Base-by-base conservation (phyloP, 257 asterid species). In the Solanum piurae region DNA sequence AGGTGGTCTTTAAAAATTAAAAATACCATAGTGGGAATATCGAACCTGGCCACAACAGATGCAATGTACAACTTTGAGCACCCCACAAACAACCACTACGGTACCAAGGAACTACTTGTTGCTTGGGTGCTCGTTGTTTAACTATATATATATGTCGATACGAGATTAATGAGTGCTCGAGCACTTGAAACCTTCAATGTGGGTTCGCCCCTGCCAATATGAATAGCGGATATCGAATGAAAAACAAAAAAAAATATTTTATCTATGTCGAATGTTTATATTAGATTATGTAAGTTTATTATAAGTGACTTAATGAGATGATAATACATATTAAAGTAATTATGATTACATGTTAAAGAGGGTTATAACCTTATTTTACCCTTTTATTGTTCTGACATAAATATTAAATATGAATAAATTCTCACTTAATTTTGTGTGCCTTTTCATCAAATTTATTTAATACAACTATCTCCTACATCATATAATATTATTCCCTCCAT, bases 191-290 rank as follows among this genome's bases (percentile, higher is more conserved):
- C 60, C 23, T 49, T 49, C 3, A 49, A 49, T 5, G 23, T 49
- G 60, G 3, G 0, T 16, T 18, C 3, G 0, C 3, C 3, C 7
- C 1, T 5, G 8, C 1, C 1, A 49, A 49, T 0, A 49, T 49
- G 9, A 49, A 5, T 14, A 49, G 3, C 60, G 1, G 1, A 49
- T 49, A 49, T 49, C 8, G 0, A 14, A 49, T 49, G 8, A 49
- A 49, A 49, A 49, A 49, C 3, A 16, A 14, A 49, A 49, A 12
- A 2, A 52, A 2, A 52, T 52, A 52, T 52, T 6, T 52, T 52
- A 52, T 12, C 0, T 44, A 18, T 46, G 16, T 44, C 16, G 16
- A 49, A 16, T 49, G 4, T 25, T 25, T 64, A 64, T 64, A 66
- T 12, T 27, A 27, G 9, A 66, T 27, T 25, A 66, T 66, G 36